Evolutionary conservation across 768 basidiomycete genomes (phyloP).

Genomic region (Podaxis sp.): DNA sequence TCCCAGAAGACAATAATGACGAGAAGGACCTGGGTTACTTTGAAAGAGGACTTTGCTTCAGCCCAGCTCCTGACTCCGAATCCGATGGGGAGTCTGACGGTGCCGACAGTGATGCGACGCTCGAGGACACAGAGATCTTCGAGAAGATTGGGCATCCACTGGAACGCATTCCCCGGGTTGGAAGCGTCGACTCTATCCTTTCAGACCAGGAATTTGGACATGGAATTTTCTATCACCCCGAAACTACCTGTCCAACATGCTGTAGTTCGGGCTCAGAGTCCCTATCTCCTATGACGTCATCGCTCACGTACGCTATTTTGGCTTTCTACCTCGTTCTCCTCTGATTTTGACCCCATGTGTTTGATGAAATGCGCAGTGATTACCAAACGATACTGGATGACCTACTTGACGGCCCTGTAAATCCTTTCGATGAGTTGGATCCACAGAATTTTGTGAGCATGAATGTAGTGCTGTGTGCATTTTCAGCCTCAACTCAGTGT

Average conservation of each 20-base stretch:
- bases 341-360: slow-evolving; percentile 1
- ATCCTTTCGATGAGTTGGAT: slow-evolving; percentile 22
- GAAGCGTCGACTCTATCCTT: slow-evolving; percentile 26
- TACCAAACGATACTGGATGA: slow-evolving; percentile 25
- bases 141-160: slow-evolving; percentile 32
- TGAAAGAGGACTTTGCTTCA: neutral
- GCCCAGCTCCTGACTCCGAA: neutral
- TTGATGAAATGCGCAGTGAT: slow-evolving; percentile 15
- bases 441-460: slow-evolving; percentile 23
- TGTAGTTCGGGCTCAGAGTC: slow-evolving; percentile 23
- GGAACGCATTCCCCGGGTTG: slow-evolving; percentile 32
- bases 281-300: slow-evolving; percentile 19
- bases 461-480: neutral
- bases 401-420: slow-evolving; percentile 20
- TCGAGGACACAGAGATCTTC: slow-evolving; percentile 27
- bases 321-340: slow-evolving; percentile 13
- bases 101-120: slow-evolving; percentile 30
- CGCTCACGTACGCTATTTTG: slow-evolving; percentile 15
- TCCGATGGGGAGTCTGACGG: slow-evolving; percentile 19
- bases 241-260: slow-evolving; percentile 19
- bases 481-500: neutral
- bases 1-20: neutral
- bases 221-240: slow-evolving; percentile 15
- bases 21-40: neutral
- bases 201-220: slow-evolving; percentile 20